Evolutionary conservation across 768 basidiomycete species (phyloP).

Genomic region (Boletus reticuloceps): DNA sequence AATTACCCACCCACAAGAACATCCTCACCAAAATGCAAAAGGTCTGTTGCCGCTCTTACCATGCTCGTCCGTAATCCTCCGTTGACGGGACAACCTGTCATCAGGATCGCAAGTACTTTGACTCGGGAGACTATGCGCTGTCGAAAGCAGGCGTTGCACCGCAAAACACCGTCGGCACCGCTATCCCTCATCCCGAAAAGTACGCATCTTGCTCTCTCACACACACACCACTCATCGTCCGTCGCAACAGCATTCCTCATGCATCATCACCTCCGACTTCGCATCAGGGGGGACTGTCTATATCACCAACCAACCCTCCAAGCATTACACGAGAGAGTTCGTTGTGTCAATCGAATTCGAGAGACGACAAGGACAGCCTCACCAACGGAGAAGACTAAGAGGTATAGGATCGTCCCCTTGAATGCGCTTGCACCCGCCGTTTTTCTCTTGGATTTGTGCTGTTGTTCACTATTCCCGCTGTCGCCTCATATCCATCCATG

Average conservation of each 20-base stretch:
- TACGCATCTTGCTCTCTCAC: constrained; percentile 37
- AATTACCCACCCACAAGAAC: constrained; percentile 92
- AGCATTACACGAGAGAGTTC: constrained; percentile 65
- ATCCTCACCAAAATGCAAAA: constrained; percentile 93
- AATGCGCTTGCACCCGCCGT: constrained; percentile 2
- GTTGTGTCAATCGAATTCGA: constrained; percentile 28
- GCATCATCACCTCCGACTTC: constrained; percentile 68
- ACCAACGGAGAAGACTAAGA: constrained; percentile 12
- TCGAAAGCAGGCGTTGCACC: constrained; percentile 93
- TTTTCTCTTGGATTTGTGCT: constrained; percentile 5
- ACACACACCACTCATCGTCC: background rate
- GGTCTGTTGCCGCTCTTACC: constrained; percentile 42
- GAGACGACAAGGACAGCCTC: constrained; percentile 8
- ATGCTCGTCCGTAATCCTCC: constrained; percentile 1
- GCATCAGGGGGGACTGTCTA: constrained; percentile 56
- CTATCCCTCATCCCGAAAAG: constrained; percentile 98
- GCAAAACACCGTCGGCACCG: constrained; percentile 87
- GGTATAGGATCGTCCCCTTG: constrained; percentile 10
- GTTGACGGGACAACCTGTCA: constrained; percentile 6
- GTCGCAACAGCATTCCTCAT: constrained; percentile 73
- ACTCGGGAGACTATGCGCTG: constrained; percentile 97
- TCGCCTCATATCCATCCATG: constrained; percentile 22
- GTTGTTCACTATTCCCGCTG: constrained; percentile 20
- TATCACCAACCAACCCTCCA: constrained; percentile 71
- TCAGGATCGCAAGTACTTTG: constrained; percentile 98